Evolutionary conservation across 495 filamentous ascomycete genomes (phyloP).

Genomic region (Lasiosphaeria ovina): DNA sequence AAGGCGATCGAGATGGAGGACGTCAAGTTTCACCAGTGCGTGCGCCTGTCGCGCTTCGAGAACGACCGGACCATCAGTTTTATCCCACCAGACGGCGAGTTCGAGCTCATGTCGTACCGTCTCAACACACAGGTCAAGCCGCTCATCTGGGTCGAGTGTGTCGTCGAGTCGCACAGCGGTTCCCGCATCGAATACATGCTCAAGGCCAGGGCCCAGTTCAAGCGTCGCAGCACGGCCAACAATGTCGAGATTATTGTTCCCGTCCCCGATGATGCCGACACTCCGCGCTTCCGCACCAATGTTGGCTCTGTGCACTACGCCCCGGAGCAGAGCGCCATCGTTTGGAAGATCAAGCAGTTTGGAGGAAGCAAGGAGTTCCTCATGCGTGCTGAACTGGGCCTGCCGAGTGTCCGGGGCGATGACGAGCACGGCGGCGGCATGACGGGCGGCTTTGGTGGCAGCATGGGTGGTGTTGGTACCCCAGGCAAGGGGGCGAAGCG

Average conservation of each 20-base stretch:
- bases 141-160: conserved; percentile 97
- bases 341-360: conserved; percentile 99
- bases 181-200: conserved; percentile 98
- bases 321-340: conserved; percentile 93
- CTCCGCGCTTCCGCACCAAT: conserved; percentile 94
- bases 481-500: conserved; percentile 81
- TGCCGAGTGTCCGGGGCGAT: conserved; percentile 93
- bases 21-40: conserved; percentile 99
- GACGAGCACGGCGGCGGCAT: conserved; percentile 95
- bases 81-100: conserved; percentile 97
- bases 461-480: conserved; percentile 74
- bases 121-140: conserved; percentile 99
- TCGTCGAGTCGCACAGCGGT: conserved; percentile 92
- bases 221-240: conserved; percentile 94
- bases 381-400: conserved; percentile 96
- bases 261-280: conserved; percentile 96
- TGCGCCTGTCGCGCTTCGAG: conserved; percentile 92
- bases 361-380: conserved; percentile 97
- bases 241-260: conserved; percentile 98
- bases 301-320: conserved; percentile 98
- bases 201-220: conserved; percentile 98
- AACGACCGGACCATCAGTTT: conserved; percentile 99
- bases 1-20: conserved; percentile 99
- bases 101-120: conserved; percentile 99
- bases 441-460: conserved; percentile 95